phyloP scores from a whole-genome alignment of 2,329 filamentous ascomycete genomes.

The Rosellinia necatrix region DNA sequence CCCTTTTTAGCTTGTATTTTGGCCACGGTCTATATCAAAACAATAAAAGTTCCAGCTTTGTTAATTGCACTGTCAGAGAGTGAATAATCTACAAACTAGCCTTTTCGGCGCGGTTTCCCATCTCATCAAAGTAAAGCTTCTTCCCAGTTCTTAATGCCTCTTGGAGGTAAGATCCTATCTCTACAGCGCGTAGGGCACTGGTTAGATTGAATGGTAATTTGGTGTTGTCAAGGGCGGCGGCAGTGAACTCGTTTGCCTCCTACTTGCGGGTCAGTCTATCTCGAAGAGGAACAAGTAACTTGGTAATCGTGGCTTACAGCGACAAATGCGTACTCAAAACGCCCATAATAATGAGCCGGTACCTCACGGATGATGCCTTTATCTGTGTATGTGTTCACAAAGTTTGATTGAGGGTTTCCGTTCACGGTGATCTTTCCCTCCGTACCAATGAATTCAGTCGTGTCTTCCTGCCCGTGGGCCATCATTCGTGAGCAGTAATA shows the following conservation, averaged over 20 bases:
- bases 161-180: conserved; percentile 64
- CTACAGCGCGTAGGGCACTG: conserved; percentile 62
- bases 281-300: too few relatives aligned
- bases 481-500: conserved; percentile 69
- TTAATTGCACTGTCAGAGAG: too few relatives aligned
- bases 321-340: conserved; percentile 67
- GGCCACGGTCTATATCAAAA: too few relatives aligned
- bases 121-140: conserved; percentile 64
- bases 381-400: conserved; percentile 60
- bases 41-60: too few relatives aligned
- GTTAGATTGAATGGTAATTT: conserved; percentile 5
- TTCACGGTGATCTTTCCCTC: conserved; percentile 67
- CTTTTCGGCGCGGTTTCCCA: conserved; percentile 49
- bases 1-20: too few relatives aligned
- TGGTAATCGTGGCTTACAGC: conserved; percentile 31
- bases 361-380: conserved; percentile 62
- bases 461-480: conserved; percentile 69
- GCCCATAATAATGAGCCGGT: conserved; percentile 64
- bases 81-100: not conserved
- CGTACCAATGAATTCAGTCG: conserved; percentile 70
- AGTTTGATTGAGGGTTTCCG: conserved; percentile 57
- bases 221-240: conserved; percentile 56
- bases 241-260: conserved; percentile 67
- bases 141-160: conserved; percentile 58
- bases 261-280: too few relatives aligned